Percentiles rank a stretch among this genome's conserved stretches.
Conservation (phyloP, 805 yeast genomes). For the Cyberlindnera bimundalis region DNA sequence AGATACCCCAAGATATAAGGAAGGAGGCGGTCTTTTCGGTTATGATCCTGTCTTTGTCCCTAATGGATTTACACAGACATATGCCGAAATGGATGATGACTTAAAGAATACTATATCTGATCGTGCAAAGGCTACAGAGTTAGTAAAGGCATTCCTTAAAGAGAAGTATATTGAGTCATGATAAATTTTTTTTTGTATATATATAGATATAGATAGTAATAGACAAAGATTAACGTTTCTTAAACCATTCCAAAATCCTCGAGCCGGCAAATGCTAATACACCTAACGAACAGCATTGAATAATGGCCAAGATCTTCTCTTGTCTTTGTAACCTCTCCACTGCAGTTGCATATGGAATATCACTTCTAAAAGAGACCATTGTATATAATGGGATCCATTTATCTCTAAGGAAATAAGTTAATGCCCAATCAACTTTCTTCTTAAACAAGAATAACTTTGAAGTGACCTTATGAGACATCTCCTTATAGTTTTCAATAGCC, state of each 20-base stretch:
- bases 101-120: slow-evolving; percentile 82
- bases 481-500: slow-evolving; percentile 77
- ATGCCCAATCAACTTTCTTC: slow-evolving; percentile 61
- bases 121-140: slow-evolving; percentile 67
- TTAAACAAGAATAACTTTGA: slow-evolving; percentile 57
- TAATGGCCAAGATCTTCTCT: slow-evolving; percentile 39
- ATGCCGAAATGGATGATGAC: slow-evolving; percentile 81
- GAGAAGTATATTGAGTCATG: no score
- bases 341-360: slow-evolving; percentile 73
- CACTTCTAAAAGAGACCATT: slow-evolving; percentile 87
- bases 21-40: slow-evolving; percentile 67
- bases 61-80: slow-evolving; percentile 63
- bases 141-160: slow-evolving; percentile 54
- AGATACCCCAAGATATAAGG: slow-evolving; percentile 47
- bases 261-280: slow-evolving; percentile 5
- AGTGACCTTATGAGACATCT: slow-evolving; percentile 81
- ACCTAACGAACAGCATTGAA: slow-evolving; percentile 13
- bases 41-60: slow-evolving; percentile 94
- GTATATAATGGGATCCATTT: slow-evolving; percentile 85
- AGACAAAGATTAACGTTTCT: background rate
- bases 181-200: no score
- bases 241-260: slow-evolving; percentile 5
- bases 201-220: background rate
- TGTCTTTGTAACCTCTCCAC: slow-evolving; percentile 54
- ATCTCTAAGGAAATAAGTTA: slow-evolving; percentile 57